Percentiles rank a stretch among this genome's conserved stretches.
Evolutionary conservation across 495 filamentous ascomycete species (phyloP).

Genomic region (Ascobolus immersus): DNA sequence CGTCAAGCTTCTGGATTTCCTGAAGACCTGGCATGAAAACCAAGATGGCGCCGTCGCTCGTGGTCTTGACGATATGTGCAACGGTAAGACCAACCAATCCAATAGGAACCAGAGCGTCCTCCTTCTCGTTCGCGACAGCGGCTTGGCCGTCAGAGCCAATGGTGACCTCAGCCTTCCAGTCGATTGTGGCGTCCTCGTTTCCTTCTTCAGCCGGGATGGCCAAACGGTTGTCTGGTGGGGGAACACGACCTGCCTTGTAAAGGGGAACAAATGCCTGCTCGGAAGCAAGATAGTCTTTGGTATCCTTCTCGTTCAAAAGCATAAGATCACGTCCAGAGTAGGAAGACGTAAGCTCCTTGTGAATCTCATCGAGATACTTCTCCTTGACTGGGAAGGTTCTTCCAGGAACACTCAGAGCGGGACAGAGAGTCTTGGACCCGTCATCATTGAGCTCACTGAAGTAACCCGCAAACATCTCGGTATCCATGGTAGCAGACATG

Average conservation of each 20-base stretch:
- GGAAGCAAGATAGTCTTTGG: conserved; percentile 16
- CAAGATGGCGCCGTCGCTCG: conserved; percentile 26
- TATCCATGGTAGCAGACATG: conserved; percentile 35
- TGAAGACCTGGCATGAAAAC: conserved; percentile 32
- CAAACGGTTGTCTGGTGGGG: conserved; percentile 4
- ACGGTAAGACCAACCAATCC: conserved; percentile 25
- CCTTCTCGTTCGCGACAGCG: conserved; percentile 16
- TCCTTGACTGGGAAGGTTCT: conserved; percentile 30
- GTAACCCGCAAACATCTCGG: conserved; percentile 29
- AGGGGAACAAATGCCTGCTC: conserved; percentile 15
- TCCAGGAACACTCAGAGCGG: conserved; percentile 28
- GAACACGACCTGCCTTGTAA: conserved; percentile 1
- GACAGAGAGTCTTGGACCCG: conserved; percentile 19
- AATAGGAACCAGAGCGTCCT: conserved; percentile 24
- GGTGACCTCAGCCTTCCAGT: conserved; percentile 23
- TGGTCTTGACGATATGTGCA: conserved; percentile 26
- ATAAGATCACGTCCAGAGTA: conserved; percentile 8
- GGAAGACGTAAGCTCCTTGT: conserved; percentile 16
- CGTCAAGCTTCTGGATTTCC: conserved; percentile 22
- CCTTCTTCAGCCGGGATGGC: conserved; percentile 5
- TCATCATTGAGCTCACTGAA: conserved; percentile 19
- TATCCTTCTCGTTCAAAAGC: conserved; percentile 16
- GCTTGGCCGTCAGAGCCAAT: conserved; percentile 13
- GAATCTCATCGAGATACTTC: conserved; percentile 27
- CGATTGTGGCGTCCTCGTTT: conserved; percentile 18